A percentile compares a stretch with the other conserved stretches of the same genome.
phyloP scores from a whole-genome alignment of 2,329 filamentous ascomycete genomes.

The Clonostachys byssicola region DNA sequence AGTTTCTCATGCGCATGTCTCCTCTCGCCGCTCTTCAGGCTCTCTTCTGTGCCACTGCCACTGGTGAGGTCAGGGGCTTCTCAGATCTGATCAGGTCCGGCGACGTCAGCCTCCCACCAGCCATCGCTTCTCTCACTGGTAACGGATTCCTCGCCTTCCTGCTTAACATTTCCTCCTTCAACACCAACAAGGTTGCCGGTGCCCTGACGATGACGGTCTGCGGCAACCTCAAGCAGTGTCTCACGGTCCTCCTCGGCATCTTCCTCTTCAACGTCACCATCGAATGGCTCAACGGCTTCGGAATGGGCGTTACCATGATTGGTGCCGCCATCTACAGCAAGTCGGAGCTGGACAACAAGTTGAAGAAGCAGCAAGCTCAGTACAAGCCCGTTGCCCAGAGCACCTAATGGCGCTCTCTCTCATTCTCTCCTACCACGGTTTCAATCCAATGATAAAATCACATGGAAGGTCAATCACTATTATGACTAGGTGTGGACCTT shows the following conservation, averaged over 20 bases:
- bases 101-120: constrained; percentile 25
- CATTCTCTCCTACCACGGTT: too few relatives aligned
- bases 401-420: neutral
- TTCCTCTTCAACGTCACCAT: constrained; percentile 46
- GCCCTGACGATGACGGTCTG: constrained; percentile 57
- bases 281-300: constrained; percentile 48
- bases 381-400: constrained; percentile 30
- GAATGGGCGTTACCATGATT: constrained; percentile 48
- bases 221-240: constrained; percentile 54
- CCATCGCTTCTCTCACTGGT: constrained; percentile 36
- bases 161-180: constrained; percentile 53
- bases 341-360: constrained; percentile 48
- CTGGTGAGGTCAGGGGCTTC: constrained; percentile 45
- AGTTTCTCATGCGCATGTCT: constrained; percentile 59
- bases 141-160: constrained; percentile 52
- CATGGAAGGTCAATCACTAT: too few relatives aligned
- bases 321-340: constrained; percentile 56
- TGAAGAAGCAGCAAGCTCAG: constrained; percentile 17
- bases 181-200: constrained; percentile 53
- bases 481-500: too few relatives aligned
- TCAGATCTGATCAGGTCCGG: constrained; percentile 24
- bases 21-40: constrained; percentile 55
- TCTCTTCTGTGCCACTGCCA: constrained; percentile 42
- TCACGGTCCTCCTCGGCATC: constrained; percentile 51
- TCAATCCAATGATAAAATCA: too few relatives aligned